Evolutionary conservation across 805 yeast species (phyloP), one percentile per base, ranked within the genome.

Genomic region (Starmera caribaea): DNA sequence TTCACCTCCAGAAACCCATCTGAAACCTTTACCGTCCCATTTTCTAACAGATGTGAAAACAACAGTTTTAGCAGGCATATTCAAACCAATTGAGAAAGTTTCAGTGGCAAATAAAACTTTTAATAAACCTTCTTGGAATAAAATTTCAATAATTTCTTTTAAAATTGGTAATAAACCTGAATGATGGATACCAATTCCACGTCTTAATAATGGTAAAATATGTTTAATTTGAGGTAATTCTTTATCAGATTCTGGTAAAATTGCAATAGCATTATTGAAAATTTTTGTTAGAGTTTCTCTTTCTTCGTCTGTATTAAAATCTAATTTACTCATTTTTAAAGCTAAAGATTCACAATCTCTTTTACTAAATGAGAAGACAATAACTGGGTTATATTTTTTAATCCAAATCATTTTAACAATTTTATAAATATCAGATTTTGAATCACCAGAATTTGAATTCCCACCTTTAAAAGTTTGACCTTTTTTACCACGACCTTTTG

Each of bases 1-100:
- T 65, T 92, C 99, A 68, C 99, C 99, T 43, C 98, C 98, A 41
- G 96, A 85, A 28, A 92, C 97, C 98, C 98, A 92, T 64, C 99
- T 79, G 71, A 90, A 88, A 15, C 90, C 95, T 46, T 76, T 79
- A 52, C 98, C 98, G 65, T 92, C 99, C 95, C 97, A 92, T 61
- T 92, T 92, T 58, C 98, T 78, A 16, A 92, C 98, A 29, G 90
- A 85, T 0, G 98, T 92, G 62, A 92, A 92, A 3, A 92, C 98
- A 35, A 92, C 99, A 0, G 99, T 92, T 54, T 92, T 92, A 10
- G 98, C 97, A 53, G 99, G 99, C 98, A 92, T 92, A 65, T 92
- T 92, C 39, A 92, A 75, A 38, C 99, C 99, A 65, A 92, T 92
- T 11, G 97, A 89, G 58, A 92, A 92, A 3, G 99, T 92, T 61